phyloP scores from a whole-genome alignment of 2,329 filamentous ascomycete species.

The Byssothecium circinans region DNA sequence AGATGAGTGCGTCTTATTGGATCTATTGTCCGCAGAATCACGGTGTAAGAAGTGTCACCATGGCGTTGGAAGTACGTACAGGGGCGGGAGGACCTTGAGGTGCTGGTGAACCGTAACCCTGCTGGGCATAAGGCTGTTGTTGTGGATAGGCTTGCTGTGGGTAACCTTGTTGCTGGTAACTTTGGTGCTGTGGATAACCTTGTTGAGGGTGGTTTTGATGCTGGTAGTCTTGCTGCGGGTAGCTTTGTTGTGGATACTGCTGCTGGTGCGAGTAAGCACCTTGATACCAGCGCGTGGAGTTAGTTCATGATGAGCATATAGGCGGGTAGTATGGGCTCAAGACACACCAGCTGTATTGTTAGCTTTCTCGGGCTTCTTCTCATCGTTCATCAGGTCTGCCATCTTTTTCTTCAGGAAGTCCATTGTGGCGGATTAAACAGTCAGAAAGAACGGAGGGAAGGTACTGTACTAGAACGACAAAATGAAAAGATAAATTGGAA shows the following conservation, averaged over 20 bases:
- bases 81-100: slow-evolving; percentile 16
- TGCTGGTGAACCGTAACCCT: slow-evolving; percentile 10
- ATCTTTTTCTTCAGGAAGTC: slow-evolving; percentile 53
- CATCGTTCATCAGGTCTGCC: slow-evolving; percentile 48
- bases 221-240: slow-evolving; percentile 9
- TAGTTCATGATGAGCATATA: not conserved
- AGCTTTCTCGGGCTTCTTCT: slow-evolving; percentile 39
- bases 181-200: slow-evolving; percentile 13
- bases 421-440: slow-evolving; percentile 28
- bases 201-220: slow-evolving; percentile 14
- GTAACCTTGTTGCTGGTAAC: slow-evolving; percentile 26
- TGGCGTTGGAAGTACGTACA: no score
- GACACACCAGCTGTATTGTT: slow-evolving; percentile 22
- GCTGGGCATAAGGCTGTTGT: slow-evolving; percentile 27
- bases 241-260: slow-evolving; percentile 1
- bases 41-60: no score
- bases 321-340: not conserved
- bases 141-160: slow-evolving; percentile 30
- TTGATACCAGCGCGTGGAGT: slow-evolving; percentile 11
- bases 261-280: not conserved
- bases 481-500: slow-evolving; percentile 3
- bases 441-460: slow-evolving; percentile 1
- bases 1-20: no score
- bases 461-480: no score
- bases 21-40: no score